A percentile compares a stretch with the other conserved stretches of the same genome.
Conservation (phyloP, 257 asterid species). For the Salvia rosmarinus region DNA sequence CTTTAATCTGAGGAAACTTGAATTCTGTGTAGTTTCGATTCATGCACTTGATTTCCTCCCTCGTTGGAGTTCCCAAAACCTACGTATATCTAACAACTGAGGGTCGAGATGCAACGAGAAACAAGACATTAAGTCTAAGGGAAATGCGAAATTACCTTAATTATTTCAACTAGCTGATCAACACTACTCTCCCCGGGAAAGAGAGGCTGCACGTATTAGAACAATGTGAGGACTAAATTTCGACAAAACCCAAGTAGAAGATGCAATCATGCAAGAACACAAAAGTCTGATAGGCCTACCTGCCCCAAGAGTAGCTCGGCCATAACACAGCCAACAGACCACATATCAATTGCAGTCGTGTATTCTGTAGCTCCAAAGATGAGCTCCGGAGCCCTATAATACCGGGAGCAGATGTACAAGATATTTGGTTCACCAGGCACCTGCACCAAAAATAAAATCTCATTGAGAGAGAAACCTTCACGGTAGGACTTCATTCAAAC, state of each 20-base stretch:
- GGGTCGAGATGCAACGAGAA: constrained; percentile 1
- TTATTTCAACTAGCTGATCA: constrained; percentile 87
- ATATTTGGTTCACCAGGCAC: constrained; percentile 94
- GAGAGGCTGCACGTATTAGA: constrained; percentile 62
- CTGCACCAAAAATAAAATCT: constrained; percentile 39
- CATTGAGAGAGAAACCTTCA: constrained; percentile 1
- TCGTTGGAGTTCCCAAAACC: constrained; percentile 90
- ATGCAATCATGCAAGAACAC: no score
- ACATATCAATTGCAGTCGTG: constrained; percentile 89
- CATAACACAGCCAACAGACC: constrained; percentile 98
- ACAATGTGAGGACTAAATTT: not conserved
- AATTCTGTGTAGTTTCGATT: constrained; percentile 84
- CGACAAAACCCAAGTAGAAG: no score
- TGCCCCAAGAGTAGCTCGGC: constrained; percentile 90
- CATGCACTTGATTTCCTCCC: constrained; percentile 97
- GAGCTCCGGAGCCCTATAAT: constrained; percentile 92
- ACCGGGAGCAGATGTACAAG: constrained; percentile 91
- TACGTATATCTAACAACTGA: constrained; percentile 27
- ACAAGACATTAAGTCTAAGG: not conserved
- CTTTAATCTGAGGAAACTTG: constrained; percentile 90
- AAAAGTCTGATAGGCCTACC: constrained; percentile 49
- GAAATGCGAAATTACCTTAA: constrained; percentile 55
- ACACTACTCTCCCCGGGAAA: constrained; percentile 96
- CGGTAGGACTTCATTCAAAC: not conserved
- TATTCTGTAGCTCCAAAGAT: constrained; percentile 95